A percentile compares a stretch with the other conserved stretches of the same genome.
These are phyloP conservation scores for Pestalotiopsis sp. DNA, from an alignment of 2,329 filamentous ascomycete species.

Conservation along the genomic window DNA sequence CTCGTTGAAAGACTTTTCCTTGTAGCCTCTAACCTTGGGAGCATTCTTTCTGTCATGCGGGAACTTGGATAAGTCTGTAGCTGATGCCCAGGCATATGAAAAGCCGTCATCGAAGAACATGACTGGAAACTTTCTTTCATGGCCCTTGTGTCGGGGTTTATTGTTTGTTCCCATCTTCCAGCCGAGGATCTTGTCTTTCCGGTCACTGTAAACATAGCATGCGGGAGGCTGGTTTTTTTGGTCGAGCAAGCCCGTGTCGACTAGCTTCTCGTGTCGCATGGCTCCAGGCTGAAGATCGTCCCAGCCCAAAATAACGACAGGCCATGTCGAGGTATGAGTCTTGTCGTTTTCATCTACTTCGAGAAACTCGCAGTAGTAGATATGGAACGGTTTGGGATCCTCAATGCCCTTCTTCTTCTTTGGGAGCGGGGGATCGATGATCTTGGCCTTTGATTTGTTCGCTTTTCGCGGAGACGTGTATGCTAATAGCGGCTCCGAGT, in stretches of 20 bases:
- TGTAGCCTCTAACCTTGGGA: conserved; percentile 18
- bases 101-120: conserved; percentile 37
- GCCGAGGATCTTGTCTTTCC: conserved; percentile 31
- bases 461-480: conserved; percentile 19
- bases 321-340: conserved; percentile 26
- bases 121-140: conserved; percentile 40
- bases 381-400: conserved; percentile 31
- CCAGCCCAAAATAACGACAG: conserved; percentile 41
- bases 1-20: conserved; percentile 19
- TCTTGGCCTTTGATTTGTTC: neutral
- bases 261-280: conserved; percentile 27
- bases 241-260: conserved; percentile 31
- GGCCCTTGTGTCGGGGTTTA: conserved; percentile 27
- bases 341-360: conserved; percentile 18
- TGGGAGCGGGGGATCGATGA: neutral
- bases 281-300: conserved; percentile 31
- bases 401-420: conserved; percentile 17
- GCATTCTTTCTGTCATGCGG: conserved; percentile 21
- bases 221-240: conserved; percentile 23
- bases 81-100: conserved; percentile 28
- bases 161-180: conserved; percentile 40
- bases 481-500: conserved; percentile 13
- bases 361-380: conserved; percentile 36
- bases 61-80: conserved; percentile 22
- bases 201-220: conserved; percentile 35